A percentile compares a stretch with the other conserved stretches of the same genome.
Evolutionary conservation across 208 protist species (phyloP).

Genomic region (Acanthamoeba triangularis): DNA sequence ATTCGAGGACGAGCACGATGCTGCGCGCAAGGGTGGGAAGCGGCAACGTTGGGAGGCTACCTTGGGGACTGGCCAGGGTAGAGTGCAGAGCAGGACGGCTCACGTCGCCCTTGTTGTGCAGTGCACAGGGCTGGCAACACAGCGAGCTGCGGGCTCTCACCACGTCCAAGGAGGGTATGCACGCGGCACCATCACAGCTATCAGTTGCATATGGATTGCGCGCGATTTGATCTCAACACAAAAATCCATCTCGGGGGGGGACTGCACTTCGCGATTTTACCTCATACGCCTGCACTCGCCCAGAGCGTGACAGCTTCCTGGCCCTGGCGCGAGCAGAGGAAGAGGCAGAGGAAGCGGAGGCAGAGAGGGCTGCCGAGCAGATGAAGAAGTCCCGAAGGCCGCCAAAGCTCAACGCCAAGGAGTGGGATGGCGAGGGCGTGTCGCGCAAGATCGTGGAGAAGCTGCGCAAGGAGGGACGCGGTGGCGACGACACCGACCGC

Average conservation of each 20-base stretch:
- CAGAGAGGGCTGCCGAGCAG: not conserved
- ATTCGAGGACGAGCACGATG: too few species aligned
- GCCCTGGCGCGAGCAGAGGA: constrained; percentile 5
- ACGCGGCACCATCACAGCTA: too few species aligned
- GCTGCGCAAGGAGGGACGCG: constrained; percentile 32
- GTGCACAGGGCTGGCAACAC: too few species aligned
- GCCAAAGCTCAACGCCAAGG: not conserved
- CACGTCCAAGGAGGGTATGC: not conserved
- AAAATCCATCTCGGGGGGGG: not conserved
- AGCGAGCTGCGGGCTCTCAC: not conserved
- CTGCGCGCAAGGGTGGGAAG: too few species aligned
- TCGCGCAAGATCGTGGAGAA: constrained; percentile 56
- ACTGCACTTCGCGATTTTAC: not conserved
- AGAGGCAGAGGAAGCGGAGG: constrained; percentile 13
- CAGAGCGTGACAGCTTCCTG: constrained; percentile 43
- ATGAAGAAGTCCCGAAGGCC: not conserved
- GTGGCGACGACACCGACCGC: not conserved
- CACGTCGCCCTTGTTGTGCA: not conserved
- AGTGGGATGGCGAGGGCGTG: constrained; percentile 24
- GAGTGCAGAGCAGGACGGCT: too few species aligned
- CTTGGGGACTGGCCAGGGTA: too few species aligned
- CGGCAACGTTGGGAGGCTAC: too few species aligned
- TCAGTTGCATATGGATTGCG: too few species aligned
- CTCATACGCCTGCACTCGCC: too few species aligned
- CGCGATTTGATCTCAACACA: too few species aligned